phyloP scores from a whole-genome alignment of 805 yeast genomes.

The Ascoidea asiatica region DNA sequence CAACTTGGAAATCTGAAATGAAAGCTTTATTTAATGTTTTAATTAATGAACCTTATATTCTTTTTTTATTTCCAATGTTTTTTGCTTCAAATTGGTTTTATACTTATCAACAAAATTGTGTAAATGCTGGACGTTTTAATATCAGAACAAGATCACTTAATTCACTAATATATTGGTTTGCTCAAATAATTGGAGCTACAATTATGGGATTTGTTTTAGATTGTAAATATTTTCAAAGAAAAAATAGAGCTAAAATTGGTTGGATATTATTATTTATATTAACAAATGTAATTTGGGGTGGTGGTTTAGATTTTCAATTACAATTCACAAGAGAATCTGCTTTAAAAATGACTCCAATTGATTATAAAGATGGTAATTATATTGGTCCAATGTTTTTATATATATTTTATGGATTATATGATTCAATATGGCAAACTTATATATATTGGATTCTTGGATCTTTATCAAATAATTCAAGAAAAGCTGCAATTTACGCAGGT shows the following conservation, averaged over 20 bases:
- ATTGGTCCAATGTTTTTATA: slow-evolving; percentile 50
- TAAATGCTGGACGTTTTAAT: slow-evolving; percentile 41
- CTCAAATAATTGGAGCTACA: slow-evolving; percentile 46
- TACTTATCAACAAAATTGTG: slow-evolving; percentile 49
- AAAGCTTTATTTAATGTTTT: slow-evolving; percentile 25
- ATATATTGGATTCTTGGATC: slow-evolving; percentile 49
- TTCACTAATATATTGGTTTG: slow-evolving; percentile 45
- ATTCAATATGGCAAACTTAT: slow-evolving; percentile 46
- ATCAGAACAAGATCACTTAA: slow-evolving; percentile 49
- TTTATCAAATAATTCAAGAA: slow-evolving; percentile 41
- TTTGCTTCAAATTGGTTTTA: slow-evolving; percentile 55
- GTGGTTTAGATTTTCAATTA: slow-evolving; percentile 16
- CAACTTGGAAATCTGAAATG: slow-evolving; percentile 30
- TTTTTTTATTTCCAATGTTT: slow-evolving; percentile 45
- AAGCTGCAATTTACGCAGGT: slow-evolving; percentile 42
- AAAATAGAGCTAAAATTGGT: slow-evolving; percentile 32
- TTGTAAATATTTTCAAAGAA: slow-evolving; percentile 24
- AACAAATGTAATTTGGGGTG: slow-evolving; percentile 30
- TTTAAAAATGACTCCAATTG: slow-evolving; percentile 23
- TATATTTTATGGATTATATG: slow-evolving; percentile 47
- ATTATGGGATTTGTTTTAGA: slow-evolving; percentile 36
- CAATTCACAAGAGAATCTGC: slow-evolving; percentile 23
- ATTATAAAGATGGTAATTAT: slow-evolving; percentile 31
- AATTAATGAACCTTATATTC: slow-evolving; percentile 28
- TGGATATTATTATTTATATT: slow-evolving; percentile 25